Evolutionary conservation across 1,284 basidiomycete genomes (phyloP), one percentile per base, ranked within the genome.

Genomic region (Dichomitus squalens): DNA sequence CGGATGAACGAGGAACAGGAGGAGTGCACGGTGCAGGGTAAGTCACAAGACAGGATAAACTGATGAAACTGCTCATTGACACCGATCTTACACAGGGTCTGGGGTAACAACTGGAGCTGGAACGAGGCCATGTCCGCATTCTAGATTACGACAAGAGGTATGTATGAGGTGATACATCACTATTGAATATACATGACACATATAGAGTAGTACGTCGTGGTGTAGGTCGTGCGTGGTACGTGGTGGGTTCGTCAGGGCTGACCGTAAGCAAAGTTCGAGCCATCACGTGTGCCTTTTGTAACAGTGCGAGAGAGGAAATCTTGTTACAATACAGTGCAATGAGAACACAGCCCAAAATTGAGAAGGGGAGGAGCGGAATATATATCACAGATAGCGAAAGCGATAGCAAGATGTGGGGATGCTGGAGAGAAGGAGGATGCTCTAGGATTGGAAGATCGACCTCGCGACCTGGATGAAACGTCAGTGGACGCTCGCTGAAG

Each of bases 311-410:
- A 76, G 74, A 72, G 72, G 72, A 70, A 68, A 77, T 82, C 81
- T 79, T 85, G 83, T 78, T 88, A 89, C 86, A 89, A 86, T 88
- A 89, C 87, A 90, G 79, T 86, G 83, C 72, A 68, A 69, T 72
- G 69, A 70, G 65, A 72, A 73, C 69, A 70, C 66, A 69, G 67
- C 71, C 72, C 69, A 68, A 67, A 70, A 66, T 63, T 56, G 68
- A 71, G 68, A 69, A 68, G 63, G 70, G 64, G 64, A 70, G 73
- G 51, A 68, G 63, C 63, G 65, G 73, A 72, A 84, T 82, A 82
- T 79, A 80, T 77, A 78, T 76, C 75, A 82, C 71, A 86, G 82
- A 85, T 85, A 85, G 82, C 82, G 77, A 72, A 65, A 65, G 71
- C 72, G 73, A 75, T 70, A 83, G 81, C 78, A 75, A 77, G 71